Percentiles rank a stretch among this genome's conserved stretches.
Conservation (phyloP, 78 protist genomes). For the Pelomyxa schiedti region DNA sequence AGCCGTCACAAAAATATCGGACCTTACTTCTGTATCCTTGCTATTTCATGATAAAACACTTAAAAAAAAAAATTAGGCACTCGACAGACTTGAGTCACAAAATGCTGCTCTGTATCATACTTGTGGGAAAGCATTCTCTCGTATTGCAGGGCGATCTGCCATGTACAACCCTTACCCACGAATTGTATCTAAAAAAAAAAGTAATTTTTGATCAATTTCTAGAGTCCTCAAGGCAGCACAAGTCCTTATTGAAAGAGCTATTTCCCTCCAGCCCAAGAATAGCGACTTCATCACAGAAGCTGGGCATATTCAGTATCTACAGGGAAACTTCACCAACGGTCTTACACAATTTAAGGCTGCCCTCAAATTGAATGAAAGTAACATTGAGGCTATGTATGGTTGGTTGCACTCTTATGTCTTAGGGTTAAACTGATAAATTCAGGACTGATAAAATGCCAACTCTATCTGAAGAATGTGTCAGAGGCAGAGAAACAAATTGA, state of each 20-base stretch:
- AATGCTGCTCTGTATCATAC: constrained; percentile 8
- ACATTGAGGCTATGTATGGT: constrained; percentile 16
- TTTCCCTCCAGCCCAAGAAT: neutral
- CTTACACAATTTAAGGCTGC: constrained; percentile 1
- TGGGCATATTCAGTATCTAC: constrained; percentile 4
- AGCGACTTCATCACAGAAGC: neutral
- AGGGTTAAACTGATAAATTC: too few relatives aligned
- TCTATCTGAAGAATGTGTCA: constrained; percentile 18
- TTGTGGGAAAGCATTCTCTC: neutral
- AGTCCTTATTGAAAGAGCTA: constrained; percentile 15
- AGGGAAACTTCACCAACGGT: neutral
- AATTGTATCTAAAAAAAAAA: neutral
- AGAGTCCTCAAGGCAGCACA: constrained; percentile 15
- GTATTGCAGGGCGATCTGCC: neutral
- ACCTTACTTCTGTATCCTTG: neutral
- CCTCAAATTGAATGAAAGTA: constrained; percentile 9
- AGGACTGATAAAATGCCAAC: too few relatives aligned
- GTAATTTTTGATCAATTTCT: neutral
- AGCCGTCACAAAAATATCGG: neutral
- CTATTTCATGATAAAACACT: too few relatives aligned
- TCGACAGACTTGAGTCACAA: constrained; percentile 24
- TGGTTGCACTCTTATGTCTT: too few relatives aligned
- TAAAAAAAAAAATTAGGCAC: neutral
- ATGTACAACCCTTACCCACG: too few relatives aligned
- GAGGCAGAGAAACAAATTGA: constrained; percentile 53